Evolutionary conservation across 176 grass and related monocot genomes (phyloP).

Genomic region (Cenchrus purpureus): DNA sequence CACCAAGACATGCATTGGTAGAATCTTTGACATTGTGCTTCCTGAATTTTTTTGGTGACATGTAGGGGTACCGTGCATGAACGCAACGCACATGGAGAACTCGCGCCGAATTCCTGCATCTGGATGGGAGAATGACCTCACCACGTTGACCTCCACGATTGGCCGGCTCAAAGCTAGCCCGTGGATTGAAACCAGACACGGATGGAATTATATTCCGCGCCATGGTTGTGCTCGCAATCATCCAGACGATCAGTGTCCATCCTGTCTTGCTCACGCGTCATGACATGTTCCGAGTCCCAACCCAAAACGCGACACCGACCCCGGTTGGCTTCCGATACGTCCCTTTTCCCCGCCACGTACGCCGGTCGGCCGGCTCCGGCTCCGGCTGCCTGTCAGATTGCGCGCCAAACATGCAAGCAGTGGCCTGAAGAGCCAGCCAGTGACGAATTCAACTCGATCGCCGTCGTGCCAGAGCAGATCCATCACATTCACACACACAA

Average conservation of each 20-base stretch:
- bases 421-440: not conserved
- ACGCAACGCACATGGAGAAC: not conserved
- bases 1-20: not conserved
- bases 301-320: slow-evolving; percentile 3
- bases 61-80: too few species aligned
- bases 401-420: slow-evolving; percentile 5
- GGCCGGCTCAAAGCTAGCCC: not conserved
- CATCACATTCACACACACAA: not conserved
- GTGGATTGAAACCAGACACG: not conserved
- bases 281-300: slow-evolving; percentile 14
- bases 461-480: not conserved
- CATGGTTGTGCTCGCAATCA: slow-evolving; percentile 40
- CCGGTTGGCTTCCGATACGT: not conserved
- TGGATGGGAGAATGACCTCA: slow-evolving; percentile 6
- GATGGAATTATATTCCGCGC: not conserved
- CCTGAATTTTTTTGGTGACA: too few species aligned
- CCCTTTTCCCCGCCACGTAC: not conserved
- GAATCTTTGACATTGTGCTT: not conserved
- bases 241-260: not conserved
- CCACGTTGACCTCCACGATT: not conserved
- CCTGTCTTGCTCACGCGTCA: slow-evolving; percentile 15
- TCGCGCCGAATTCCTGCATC: not conserved
- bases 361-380: not conserved
- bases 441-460: too few species aligned
- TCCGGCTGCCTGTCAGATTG: slow-evolving; percentile 9